Conservation (phyloP, 768 basidiomycete species). For the Kwoniella europaea region DNA sequence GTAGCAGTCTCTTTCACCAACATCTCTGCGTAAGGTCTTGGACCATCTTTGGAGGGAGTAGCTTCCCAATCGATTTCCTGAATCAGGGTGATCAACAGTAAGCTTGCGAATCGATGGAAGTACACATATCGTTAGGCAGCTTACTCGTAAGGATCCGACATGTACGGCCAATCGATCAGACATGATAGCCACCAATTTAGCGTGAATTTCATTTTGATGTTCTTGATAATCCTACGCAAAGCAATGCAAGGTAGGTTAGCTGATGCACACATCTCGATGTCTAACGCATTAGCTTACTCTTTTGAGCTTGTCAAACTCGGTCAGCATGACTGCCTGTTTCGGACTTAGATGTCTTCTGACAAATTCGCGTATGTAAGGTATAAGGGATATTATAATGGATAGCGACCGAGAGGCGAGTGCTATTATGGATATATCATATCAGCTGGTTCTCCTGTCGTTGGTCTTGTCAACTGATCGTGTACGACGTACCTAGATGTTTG, state of each 20-base stretch:
- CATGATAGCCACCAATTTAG: conserved; percentile 98
- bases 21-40: conserved; percentile 77
- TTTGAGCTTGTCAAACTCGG: conserved; percentile 98
- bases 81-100: background rate
- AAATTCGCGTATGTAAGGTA: conserved; percentile 93
- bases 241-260: conserved; percentile 2
- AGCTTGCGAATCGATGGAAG: background rate
- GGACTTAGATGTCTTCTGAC: conserved; percentile 90
- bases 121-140: conserved; percentile 3
- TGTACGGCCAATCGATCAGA: conserved; percentile 87
- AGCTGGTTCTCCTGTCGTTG: too few relatives aligned
- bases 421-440: conserved; percentile 46
- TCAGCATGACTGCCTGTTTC: conserved; percentile 94
- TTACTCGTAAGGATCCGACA: conserved; percentile 77
- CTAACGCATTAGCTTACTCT: conserved; percentile 65
- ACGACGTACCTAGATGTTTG: conserved; percentile 80
- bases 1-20: conserved; percentile 94
- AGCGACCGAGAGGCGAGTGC: conserved; percentile 95
- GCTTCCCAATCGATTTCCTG: conserved; percentile 80
- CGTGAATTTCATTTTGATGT: conserved; percentile 98
- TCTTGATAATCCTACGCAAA: conserved; percentile 86
- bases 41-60: conserved; percentile 36
- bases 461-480: too few relatives aligned
- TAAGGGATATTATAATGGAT: conserved; percentile 89
- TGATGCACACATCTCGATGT: background rate